phyloP scores from a whole-genome alignment of 2,329 filamentous ascomycete species.

The Metarhizium sp. region DNA sequence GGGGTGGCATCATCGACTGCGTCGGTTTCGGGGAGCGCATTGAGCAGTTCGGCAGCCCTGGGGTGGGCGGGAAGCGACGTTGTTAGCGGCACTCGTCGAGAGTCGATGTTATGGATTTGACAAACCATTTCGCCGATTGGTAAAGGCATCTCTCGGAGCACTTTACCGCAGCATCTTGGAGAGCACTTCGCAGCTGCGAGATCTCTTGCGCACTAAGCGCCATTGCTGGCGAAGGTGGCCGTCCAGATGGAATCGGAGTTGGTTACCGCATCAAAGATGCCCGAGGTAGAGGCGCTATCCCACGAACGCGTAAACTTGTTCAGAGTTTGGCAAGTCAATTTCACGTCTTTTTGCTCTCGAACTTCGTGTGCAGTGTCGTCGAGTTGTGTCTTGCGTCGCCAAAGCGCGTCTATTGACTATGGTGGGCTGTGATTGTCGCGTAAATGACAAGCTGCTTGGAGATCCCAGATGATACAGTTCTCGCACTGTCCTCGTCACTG shows the following conservation, averaged over 20 bases:
- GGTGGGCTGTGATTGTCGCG: not conserved
- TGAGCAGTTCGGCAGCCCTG: conserved; percentile 91
- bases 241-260: not conserved
- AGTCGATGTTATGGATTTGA: not conserved
- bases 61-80: not conserved
- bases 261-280: not conserved
- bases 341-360: not conserved
- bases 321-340: not conserved
- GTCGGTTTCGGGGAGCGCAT: conserved; percentile 59
- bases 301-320: not conserved
- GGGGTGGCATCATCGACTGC: conserved; percentile 36
- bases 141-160: conserved; percentile 94
- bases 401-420: not conserved
- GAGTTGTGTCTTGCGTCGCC: not conserved
- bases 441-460: not conserved
- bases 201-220: conserved; percentile 46
- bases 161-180: conserved; percentile 79
- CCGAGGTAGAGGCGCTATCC: not conserved
- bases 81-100: not conserved
- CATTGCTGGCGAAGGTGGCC: conserved; percentile 26
- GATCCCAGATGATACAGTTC: not conserved
- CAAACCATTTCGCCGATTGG: conserved; percentile 89
- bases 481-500: not conserved
- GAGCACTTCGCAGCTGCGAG: conserved; percentile 58
- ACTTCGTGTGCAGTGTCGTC: not conserved